A percentile compares a stretch with the other conserved stretches of the same genome.
Conservation (phyloP, 306 rosid genomes). For the Adenanthera pavonina region DNA sequence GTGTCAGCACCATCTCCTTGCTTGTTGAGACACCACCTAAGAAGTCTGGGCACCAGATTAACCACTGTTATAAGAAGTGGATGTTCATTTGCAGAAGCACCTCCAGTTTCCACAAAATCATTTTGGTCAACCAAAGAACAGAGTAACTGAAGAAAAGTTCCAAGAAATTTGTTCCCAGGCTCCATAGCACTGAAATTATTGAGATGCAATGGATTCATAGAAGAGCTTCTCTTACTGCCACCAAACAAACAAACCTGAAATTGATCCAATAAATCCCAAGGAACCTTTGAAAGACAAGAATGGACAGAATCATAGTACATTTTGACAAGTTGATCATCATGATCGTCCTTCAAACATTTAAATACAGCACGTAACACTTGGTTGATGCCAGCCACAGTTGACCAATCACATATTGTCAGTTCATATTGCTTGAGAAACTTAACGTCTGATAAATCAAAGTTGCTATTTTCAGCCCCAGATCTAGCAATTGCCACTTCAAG, state of each 20-base stretch:
- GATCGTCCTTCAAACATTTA: conserved; percentile 63
- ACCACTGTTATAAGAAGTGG: conserved; percentile 48
- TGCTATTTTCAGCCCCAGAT: conserved; percentile 44
- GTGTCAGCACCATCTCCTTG: conserved; percentile 46
- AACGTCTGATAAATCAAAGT: conserved; percentile 41
- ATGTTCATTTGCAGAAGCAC: conserved; percentile 48
- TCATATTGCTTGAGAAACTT: conserved; percentile 42
- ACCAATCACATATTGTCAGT: conserved; percentile 63
- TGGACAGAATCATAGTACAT: conserved; percentile 58
- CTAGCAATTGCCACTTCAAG: conserved; percentile 54
- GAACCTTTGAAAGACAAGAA: conserved; percentile 61
- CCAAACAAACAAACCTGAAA: conserved; percentile 34
- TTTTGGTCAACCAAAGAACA: conserved; percentile 76
- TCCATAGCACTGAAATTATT: conserved; percentile 36
- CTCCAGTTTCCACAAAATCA: conserved; percentile 50
- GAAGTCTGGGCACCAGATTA: conserved; percentile 69
- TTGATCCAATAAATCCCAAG: conserved; percentile 62
- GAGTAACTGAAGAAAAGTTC: conserved; percentile 73
- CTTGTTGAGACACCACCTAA: conserved; percentile 62
- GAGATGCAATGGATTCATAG: conserved; percentile 30
- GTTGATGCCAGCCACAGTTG: conserved; percentile 59
- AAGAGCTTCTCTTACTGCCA: conserved; percentile 37
- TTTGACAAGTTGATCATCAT: conserved; percentile 51
- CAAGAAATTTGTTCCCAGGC: conserved; percentile 60
- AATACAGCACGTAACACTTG: conserved; percentile 58